Evolutionary conservation across 805 yeast genomes (phyloP).

Genomic region (Kuraishia molischiana): DNA sequence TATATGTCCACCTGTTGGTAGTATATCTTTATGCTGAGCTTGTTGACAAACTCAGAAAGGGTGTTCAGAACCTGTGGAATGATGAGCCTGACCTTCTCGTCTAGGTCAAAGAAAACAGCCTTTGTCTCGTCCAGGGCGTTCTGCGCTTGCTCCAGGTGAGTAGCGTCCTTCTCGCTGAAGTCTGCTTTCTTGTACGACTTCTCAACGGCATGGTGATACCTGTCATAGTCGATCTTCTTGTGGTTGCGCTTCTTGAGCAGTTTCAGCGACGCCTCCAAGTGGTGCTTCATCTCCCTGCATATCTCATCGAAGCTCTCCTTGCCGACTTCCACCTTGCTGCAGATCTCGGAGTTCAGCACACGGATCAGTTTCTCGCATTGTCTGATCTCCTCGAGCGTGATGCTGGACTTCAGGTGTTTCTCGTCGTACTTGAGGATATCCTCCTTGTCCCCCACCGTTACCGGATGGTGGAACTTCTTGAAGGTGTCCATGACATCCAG

Average conservation of each 20-base stretch:
- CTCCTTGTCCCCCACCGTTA: slow-evolving; percentile 19
- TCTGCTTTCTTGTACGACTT: slow-evolving; percentile 24
- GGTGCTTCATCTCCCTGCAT: slow-evolving; percentile 28
- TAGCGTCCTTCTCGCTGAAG: slow-evolving; percentile 27
- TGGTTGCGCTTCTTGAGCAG: slow-evolving; percentile 33
- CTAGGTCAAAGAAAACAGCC: slow-evolving; percentile 22
- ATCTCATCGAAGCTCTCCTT: slow-evolving; percentile 21
- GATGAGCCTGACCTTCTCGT: slow-evolving; percentile 27
- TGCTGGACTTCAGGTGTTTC: slow-evolving; percentile 17
- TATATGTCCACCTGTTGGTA: slow-evolving; percentile 27
- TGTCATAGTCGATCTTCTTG: slow-evolving; percentile 31
- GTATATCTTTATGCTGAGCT: slow-evolving; percentile 26
- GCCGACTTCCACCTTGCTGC: slow-evolving; percentile 10
- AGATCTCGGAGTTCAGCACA: slow-evolving; percentile 14
- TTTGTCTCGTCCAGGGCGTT: slow-evolving; percentile 20
- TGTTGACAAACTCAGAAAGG: slow-evolving; percentile 39
- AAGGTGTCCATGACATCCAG: slow-evolving; percentile 21
- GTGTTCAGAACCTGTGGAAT: slow-evolving; percentile 36
- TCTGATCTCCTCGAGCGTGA: slow-evolving; percentile 18
- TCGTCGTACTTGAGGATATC: slow-evolving; percentile 11
- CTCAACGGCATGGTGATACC: slow-evolving; percentile 25
- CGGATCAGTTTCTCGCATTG: slow-evolving; percentile 17
- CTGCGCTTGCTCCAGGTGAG: slow-evolving; percentile 22
- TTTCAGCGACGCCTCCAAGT: slow-evolving; percentile 26
- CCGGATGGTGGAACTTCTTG: slow-evolving; percentile 24